phyloP scores from a whole-genome alignment of 2,329 filamentous ascomycete genomes.

The Curvularia spicifera region DNA sequence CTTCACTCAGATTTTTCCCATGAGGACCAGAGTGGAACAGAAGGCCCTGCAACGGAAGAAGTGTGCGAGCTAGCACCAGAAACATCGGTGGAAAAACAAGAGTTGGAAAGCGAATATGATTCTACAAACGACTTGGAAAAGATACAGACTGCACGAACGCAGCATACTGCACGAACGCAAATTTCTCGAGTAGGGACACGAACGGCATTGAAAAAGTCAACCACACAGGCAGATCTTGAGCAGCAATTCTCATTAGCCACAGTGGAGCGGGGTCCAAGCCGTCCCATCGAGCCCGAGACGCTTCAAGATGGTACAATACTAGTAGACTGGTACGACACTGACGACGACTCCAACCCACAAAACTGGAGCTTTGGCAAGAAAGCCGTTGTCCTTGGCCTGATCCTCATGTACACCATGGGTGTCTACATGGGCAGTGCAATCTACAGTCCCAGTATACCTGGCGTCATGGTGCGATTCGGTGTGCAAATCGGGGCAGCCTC shows the following conservation, averaged over 20 bases:
- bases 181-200: slow-evolving; percentile 48
- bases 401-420: slow-evolving; percentile 66
- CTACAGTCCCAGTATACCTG: slow-evolving; percentile 54
- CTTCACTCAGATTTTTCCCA: slow-evolving; percentile 19
- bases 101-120: slow-evolving; percentile 24
- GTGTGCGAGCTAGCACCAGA: slow-evolving; percentile 33
- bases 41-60: slow-evolving; percentile 35
- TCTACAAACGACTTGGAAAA: slow-evolving; percentile 43
- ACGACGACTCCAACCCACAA: slow-evolving; percentile 50
- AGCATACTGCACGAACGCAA: slow-evolving; percentile 35
- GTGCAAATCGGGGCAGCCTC: slow-evolving; percentile 61
- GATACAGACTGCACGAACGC: slow-evolving; percentile 37
- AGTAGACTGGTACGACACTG: slow-evolving; percentile 55
- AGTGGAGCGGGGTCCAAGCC: slow-evolving; percentile 45
- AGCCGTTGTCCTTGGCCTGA: slow-evolving; percentile 46
- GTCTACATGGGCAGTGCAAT: slow-evolving; percentile 63
- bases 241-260: slow-evolving; percentile 47
- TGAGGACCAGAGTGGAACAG: slow-evolving; percentile 16
- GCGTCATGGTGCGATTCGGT: slow-evolving; percentile 61
- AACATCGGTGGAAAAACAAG: slow-evolving; percentile 32
- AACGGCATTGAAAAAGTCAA: slow-evolving; percentile 45
- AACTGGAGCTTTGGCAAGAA: slow-evolving; percentile 50
- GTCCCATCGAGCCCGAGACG: slow-evolving; percentile 45
- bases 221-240: slow-evolving; percentile 51
- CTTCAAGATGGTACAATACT: slow-evolving; percentile 49